A percentile compares a stretch with the other conserved stretches of the same genome.
These are phyloP conservation scores for Cutaneotrichosporon dermatis DNA, from an alignment of 1,284 basidiomycete genomes.

Conservation along the genomic window DNA sequence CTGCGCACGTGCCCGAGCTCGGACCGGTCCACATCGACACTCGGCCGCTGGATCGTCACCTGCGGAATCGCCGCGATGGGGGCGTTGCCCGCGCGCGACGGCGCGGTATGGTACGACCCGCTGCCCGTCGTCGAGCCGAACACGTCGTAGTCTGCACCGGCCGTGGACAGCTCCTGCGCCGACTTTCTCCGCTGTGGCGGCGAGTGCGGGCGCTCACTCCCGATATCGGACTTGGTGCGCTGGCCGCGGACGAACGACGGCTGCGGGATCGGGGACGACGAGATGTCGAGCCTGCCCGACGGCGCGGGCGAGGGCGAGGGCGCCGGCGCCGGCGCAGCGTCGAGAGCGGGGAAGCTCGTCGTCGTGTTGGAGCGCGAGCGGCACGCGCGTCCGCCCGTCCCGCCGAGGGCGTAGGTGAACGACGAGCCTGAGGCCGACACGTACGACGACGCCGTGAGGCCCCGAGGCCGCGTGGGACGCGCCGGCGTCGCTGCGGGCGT, in stretches of 20 bases:
- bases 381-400: slow-evolving; percentile 45
- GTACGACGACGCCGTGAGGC: slow-evolving; percentile 22
- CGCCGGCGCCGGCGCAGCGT: background rate
- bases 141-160: slow-evolving; percentile 2
- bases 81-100: background rate
- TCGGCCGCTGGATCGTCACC: slow-evolving; percentile 16
- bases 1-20: background rate
- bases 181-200: too few relatives aligned
- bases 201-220: background rate
- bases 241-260: background rate
- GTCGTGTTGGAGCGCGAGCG: slow-evolving; percentile 18
- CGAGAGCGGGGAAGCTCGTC: background rate
- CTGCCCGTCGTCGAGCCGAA: too few relatives aligned
- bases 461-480: slow-evolving; percentile 16
- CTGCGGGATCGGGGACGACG: background rate
- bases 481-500: background rate
- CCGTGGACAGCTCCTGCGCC: too few relatives aligned
- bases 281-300: background rate
- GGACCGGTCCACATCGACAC: slow-evolving; percentile 7
- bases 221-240: background rate
- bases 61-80: slow-evolving; percentile 2
- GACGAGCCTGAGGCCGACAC: slow-evolving; percentile 14
- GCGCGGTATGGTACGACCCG: background rate
- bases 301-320: background rate
- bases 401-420: slow-evolving; percentile 44